Evolutionary conservation across 768 basidiomycete genomes (phyloP).

Genomic region (Rhodosporidiobolus sp.): DNA sequence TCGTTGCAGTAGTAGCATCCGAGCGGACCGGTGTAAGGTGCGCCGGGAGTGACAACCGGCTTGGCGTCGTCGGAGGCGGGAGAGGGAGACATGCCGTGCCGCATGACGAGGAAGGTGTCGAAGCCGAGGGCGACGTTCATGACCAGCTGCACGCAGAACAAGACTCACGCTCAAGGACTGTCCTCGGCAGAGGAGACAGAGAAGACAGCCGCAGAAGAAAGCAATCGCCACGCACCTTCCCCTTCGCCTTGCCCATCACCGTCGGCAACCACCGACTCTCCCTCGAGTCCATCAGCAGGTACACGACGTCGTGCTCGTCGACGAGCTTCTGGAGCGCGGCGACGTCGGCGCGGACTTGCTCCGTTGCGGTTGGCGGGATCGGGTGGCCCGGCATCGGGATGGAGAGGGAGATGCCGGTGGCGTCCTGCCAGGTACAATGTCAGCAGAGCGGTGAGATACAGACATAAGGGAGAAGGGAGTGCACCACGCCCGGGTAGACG

Average conservation of each 20-base stretch:
- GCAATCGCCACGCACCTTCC: slow-evolving; percentile 59
- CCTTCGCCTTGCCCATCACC: slow-evolving; percentile 74
- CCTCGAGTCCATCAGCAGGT: slow-evolving; percentile 95
- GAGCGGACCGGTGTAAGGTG: slow-evolving; percentile 51
- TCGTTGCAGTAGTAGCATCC: slow-evolving; percentile 99
- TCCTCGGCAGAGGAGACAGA: background rate
- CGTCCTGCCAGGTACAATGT: slow-evolving; percentile 58
- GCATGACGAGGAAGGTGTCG: slow-evolving; percentile 94
- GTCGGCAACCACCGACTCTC: slow-evolving; percentile 97
- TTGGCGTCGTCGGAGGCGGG: slow-evolving; percentile 40
- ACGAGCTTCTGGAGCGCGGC: slow-evolving; percentile 70
- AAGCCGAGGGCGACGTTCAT: slow-evolving; percentile 93
- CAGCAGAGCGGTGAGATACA: background rate
- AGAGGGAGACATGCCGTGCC: slow-evolving; percentile 70
- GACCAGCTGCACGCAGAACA: slow-evolving; percentile 61
- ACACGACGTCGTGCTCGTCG: slow-evolving; percentile 81
- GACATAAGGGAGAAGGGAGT: slow-evolving; percentile 46
- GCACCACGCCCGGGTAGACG: slow-evolving; percentile 88
- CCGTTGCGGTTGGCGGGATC: slow-evolving; percentile 59
- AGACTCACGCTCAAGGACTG: background rate
- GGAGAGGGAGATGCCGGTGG: slow-evolving; percentile 69
- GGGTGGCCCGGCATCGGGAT: slow-evolving; percentile 99
- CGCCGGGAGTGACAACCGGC: background rate
- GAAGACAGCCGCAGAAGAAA: background rate
- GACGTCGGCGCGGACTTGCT: slow-evolving; percentile 66